These are phyloP conservation scores for Tylopilus cervinicoccineus DNA, from an alignment of 768 basidiomycete genomes.

Conservation along the genomic window DNA sequence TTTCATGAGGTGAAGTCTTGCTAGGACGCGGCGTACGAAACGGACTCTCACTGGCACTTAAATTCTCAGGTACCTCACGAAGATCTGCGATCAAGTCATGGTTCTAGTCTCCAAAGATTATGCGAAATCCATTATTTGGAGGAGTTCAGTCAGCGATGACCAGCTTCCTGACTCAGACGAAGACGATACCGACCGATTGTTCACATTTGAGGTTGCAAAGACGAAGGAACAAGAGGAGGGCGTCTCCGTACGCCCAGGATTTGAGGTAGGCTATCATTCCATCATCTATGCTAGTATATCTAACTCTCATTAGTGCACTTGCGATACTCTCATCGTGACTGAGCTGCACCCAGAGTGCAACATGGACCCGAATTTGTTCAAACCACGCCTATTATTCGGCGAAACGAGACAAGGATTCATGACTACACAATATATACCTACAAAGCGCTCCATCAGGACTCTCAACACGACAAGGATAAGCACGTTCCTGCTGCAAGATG, in stretches of 20 bases:
- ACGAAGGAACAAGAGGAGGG: conserved; percentile 55
- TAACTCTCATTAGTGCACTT: conserved; percentile 7
- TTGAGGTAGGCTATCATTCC: conserved; percentile 32
- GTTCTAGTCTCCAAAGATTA: conserved; percentile 48
- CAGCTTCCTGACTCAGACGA: conserved; percentile 26
- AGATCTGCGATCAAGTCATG: conserved; percentile 51
- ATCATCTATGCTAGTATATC: background rate
- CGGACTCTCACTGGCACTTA: background rate
- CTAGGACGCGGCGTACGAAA: background rate
- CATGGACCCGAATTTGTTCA: conserved; percentile 20
- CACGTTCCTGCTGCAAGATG: conserved; percentile 19
- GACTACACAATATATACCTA: conserved; percentile 26
- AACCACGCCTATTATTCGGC: conserved; percentile 35
- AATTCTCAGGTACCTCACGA: conserved; percentile 49
- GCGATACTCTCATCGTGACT: conserved; percentile 15
- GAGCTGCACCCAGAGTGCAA: conserved; percentile 20
- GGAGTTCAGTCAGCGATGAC: conserved; percentile 27
- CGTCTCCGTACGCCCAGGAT: conserved; percentile 42
- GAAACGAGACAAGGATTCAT: conserved; percentile 42
- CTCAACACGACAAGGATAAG: conserved; percentile 3
- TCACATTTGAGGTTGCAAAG: conserved; percentile 53
- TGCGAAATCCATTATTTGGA: conserved; percentile 43
- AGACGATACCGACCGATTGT: conserved; percentile 48
- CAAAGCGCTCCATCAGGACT: conserved; percentile 8
- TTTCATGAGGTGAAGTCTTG: conserved; percentile 49